Percentiles rank a stretch among this genome's conserved stretches.
Evolutionary conservation across 2,329 filamentous ascomycete species (phyloP).

Genomic region (Plenodomus tracheiphilus): DNA sequence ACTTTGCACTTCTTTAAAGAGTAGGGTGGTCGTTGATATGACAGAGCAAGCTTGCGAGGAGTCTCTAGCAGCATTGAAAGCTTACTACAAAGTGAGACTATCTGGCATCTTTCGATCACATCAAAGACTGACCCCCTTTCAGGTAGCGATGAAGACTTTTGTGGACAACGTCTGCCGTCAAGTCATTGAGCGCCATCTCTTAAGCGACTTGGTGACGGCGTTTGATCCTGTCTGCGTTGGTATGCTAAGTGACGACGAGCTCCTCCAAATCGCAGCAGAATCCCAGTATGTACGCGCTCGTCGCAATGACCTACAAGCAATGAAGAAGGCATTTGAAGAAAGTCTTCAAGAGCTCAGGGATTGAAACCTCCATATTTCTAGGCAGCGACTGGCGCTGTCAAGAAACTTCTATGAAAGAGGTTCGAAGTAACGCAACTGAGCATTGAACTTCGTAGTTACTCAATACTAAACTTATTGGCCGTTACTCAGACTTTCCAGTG

Average conservation of each 20-base stretch:
- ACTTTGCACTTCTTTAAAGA: slow-evolving; percentile 5
- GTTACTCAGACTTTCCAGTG: too few species aligned
- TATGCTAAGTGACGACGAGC: background rate
- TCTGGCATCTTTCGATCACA: too few species aligned
- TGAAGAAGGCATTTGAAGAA: slow-evolving; percentile 5
- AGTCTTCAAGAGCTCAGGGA: slow-evolving; percentile 7
- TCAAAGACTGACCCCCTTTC: too few species aligned
- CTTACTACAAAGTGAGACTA: slow-evolving; percentile 51
- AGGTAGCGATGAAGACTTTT: slow-evolving; percentile 9
- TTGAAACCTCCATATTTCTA: too few species aligned
- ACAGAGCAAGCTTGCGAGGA: slow-evolving; percentile 44
- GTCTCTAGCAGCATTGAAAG: slow-evolving; percentile 33
- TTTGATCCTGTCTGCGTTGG: slow-evolving; percentile 5
- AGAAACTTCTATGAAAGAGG: too few species aligned
- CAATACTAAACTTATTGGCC: too few species aligned
- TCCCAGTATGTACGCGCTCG: background rate
- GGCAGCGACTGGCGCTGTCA: too few species aligned
- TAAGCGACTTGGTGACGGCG: background rate
- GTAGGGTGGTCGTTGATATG: slow-evolving; percentile 36
- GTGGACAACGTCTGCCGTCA: slow-evolving; percentile 10
- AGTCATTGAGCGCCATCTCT: slow-evolving; percentile 9
- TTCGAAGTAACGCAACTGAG: too few species aligned
- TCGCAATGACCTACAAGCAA: slow-evolving; percentile 1
- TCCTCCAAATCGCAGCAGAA: slow-evolving; percentile 2
- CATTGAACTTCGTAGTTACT: too few species aligned